Conservation (phyloP, 768 basidiomycete species). For the Amanita thiersii region DNA sequence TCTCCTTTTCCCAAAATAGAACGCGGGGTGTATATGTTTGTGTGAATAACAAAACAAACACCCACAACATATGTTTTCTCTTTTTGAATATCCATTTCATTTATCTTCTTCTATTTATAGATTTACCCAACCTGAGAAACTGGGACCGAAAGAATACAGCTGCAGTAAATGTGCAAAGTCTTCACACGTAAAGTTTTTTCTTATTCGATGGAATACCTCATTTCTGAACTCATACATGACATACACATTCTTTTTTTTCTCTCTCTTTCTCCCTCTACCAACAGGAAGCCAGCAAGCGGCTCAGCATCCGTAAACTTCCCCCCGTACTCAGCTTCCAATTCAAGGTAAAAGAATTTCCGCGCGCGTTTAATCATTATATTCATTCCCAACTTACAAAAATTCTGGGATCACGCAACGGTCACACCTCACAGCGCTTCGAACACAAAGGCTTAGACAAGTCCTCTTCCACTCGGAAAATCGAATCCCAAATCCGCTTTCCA, state of each 20-base stretch:
- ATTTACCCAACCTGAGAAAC: conserved; percentile 79
- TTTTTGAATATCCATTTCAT: too few relatives aligned
- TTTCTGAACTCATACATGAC: too few relatives aligned
- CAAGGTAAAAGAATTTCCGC: conserved; percentile 47
- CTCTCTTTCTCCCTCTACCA: too few relatives aligned
- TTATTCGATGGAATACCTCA: too few relatives aligned
- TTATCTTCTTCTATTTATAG: conserved; percentile 27
- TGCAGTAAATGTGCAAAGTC: conserved; percentile 77
- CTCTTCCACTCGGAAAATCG: conserved; percentile 70
- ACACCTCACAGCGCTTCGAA: conserved; percentile 69
- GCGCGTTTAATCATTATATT: not conserved
- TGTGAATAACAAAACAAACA: too few relatives aligned
- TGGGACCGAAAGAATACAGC: conserved; percentile 75
- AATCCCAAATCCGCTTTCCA: conserved; percentile 75
- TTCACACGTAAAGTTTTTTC: conserved; percentile 39
- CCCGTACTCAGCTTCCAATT: conserved; percentile 91
- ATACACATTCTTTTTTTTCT: too few relatives aligned
- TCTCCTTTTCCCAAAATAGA: too few relatives aligned
- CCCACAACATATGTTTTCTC: too few relatives aligned
- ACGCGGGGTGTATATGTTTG: too few relatives aligned
- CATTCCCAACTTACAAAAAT: not conserved
- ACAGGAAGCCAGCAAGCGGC: conserved; percentile 77
- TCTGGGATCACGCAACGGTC: not conserved
- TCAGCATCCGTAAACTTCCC: conserved; percentile 80
- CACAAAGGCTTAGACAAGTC: conserved; percentile 70